Evolutionary conservation across 352 stramenopile genomes (phyloP), one percentile per base, ranked within the genome.

Genomic region (Pythium rhizo-oryzae): DNA sequence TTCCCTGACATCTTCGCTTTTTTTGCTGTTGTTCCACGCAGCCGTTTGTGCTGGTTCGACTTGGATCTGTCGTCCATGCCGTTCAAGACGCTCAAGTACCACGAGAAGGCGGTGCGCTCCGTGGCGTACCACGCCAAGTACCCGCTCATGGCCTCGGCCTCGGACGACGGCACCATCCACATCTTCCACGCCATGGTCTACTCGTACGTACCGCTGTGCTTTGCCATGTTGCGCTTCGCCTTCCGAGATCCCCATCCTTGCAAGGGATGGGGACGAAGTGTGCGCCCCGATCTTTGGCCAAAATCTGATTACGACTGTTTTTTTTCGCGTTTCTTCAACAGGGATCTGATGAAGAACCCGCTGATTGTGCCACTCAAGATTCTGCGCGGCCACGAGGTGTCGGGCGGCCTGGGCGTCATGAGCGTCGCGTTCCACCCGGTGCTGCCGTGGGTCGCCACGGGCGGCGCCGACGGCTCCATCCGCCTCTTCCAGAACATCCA

Each of bases 111-210:
- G 9, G 86, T 99, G 37, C 91, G 98, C 41, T 89, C 87, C 15
- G 96, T 99, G 15, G 84, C 87, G 33, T 99, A 96, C 75, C 96
- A 99, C 77, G 74, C 77, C 62, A 94, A 94, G 78, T 99, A 99
- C 75, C 98, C 98, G 49, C 90, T 99, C 37, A 99, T 99, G 95
- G 97, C 97, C n/a, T 99, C 97, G 39, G 96, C 94, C 25, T 98
- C 96, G 23, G 98, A 99, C 71, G 98, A 99, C 76, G 98, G 98
- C 64, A 95, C 85, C 52, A 96, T 99, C 69, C 97, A 99, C 81
- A 97, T 99, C 46, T 99, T 99, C 85, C 98, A 99, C 76, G 92
- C 95, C 33, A 99, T 98, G 88, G 97, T 99, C 21, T 99, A 99
- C 85, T 98, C 89, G 87, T 95, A 93, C 83, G 87, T 92, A 23